Base-by-base conservation (phyloP, 2,329 filamentous ascomycete species). In the Penicillium sp. region DNA sequence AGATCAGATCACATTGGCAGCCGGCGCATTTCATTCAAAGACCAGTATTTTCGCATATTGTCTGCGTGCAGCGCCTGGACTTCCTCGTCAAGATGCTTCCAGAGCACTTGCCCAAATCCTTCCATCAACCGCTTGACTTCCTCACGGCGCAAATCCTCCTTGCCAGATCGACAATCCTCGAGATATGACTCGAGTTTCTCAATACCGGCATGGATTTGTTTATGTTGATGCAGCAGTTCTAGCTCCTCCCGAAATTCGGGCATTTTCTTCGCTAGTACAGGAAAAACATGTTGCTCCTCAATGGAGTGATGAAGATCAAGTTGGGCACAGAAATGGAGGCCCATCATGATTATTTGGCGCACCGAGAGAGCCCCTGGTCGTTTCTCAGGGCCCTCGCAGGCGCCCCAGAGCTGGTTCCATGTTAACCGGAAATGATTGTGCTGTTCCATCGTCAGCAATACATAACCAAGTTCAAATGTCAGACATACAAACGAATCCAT, bases 21-120 rank as follows among this genome's bases (percentile, higher is more conserved):
- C 35, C 67, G 65, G 60, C 65, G 69, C 62, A 95, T 80, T 71
- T 95, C 88, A 31, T 85, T 78, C 43, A 79, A 51, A 0, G 72
- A 83, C 85, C 85, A 95, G 62, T 84, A 88, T 62, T 72, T 78
- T 51, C 85, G 74, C 88, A 95, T 94, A 60, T 90, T 93, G 62
- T 92, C 84, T 30, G 87, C 87, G 2, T 82, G 77, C 20, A 95
- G 63, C 49, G 84, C 76, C 61, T 72, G 69, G 6, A 95, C 87
- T 71, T 95, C 88, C 52, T 89, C 81, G 54, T 92, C 85, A 43
- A 95, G 67, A 71, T 95, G 88, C 55, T 68, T 70, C 84, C 86
- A 90, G 32, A 95, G 61, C 46, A 94, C 84, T 7, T 71, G 70
- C 8, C 84, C 84, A 77, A 89, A 95, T 3, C 62, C 63, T 61